Percentiles rank a stretch among this genome's conserved stretches.
phyloP scores from a whole-genome alignment of 148 eudicot species.

The Chenopodium formosanum region DNA sequence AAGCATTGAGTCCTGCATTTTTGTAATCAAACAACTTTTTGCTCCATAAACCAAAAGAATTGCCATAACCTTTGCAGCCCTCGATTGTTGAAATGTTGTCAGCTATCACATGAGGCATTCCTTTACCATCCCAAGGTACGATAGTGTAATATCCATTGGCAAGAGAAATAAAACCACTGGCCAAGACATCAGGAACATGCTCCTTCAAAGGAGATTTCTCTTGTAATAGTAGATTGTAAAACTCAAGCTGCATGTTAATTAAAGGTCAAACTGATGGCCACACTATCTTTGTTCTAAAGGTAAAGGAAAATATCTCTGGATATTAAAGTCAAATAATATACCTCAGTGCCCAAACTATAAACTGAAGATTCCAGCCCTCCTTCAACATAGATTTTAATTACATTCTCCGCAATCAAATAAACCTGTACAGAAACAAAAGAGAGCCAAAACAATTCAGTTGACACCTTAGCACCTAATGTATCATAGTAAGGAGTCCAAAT shows the following conservation, averaged over 20 bases:
- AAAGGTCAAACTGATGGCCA: slow-evolving; percentile 7
- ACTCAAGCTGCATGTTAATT: slow-evolving; percentile 63
- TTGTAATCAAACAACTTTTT: slow-evolving; percentile 53
- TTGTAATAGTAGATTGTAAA: slow-evolving; percentile 59
- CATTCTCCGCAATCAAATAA: slow-evolving; percentile 69
- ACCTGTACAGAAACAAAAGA: slow-evolving; percentile 46
- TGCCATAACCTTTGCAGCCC: slow-evolving; percentile 30
- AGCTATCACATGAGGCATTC: slow-evolving; percentile 58
- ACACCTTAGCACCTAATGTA: slow-evolving; percentile 9
- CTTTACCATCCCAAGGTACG: slow-evolving; percentile 80
- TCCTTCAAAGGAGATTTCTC: slow-evolving; percentile 55
- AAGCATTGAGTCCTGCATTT: slow-evolving; percentile 40
- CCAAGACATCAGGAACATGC: slow-evolving; percentile 71
- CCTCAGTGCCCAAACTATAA: slow-evolving; percentile 89
- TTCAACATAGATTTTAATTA: slow-evolving; percentile 80
- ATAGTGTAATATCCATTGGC: slow-evolving; percentile 62
- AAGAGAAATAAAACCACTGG: slow-evolving; percentile 69
- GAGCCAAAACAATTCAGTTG: slow-evolving; percentile 4
- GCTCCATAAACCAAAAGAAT: slow-evolving; percentile 72
- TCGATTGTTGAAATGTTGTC: slow-evolving; percentile 32
- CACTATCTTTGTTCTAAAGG: background rate
- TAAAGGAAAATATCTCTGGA: slow-evolving; percentile 8
- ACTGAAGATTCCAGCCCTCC: slow-evolving; percentile 80
- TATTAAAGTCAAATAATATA: slow-evolving; percentile 25
- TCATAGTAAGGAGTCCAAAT: background rate